Percentiles rank a stretch among this genome's conserved stretches.
Conservation (phyloP, 1,139 yeast genomes). For the Suhomyces terraborum region DNA sequence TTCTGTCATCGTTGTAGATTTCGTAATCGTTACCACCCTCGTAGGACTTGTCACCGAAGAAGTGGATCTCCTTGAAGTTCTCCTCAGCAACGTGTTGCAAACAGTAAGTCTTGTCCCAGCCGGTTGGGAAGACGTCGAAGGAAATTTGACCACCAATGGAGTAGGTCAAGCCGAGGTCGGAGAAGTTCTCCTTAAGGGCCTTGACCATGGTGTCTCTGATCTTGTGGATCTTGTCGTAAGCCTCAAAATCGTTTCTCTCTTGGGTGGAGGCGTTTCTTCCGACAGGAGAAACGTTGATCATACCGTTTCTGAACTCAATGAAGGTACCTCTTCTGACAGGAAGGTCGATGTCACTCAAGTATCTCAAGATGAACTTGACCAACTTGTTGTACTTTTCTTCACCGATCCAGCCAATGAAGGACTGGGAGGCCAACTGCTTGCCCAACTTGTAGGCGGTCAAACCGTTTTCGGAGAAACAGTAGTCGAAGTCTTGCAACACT, state of each 20-base stretch:
- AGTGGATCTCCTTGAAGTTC: slow-evolving; percentile 85
- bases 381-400: slow-evolving; percentile 90
- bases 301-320: slow-evolving; percentile 98
- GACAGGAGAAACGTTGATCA: slow-evolving; percentile 96
- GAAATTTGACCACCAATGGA: slow-evolving; percentile 99
- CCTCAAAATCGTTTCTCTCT: slow-evolving; percentile 92
- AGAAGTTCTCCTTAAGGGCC: slow-evolving; percentile 79
- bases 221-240: slow-evolving; percentile 74
- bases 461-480: slow-evolving; percentile 96
- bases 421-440: slow-evolving; percentile 82
- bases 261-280: slow-evolving; percentile 96
- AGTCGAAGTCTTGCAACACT: slow-evolving; percentile 82
- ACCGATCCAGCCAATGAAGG: slow-evolving; percentile 94
- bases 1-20: slow-evolving; percentile 87
- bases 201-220: slow-evolving; percentile 80
- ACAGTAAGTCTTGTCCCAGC: slow-evolving; percentile 99
- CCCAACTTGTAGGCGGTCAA: slow-evolving; percentile 95
- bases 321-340: slow-evolving; percentile 98
- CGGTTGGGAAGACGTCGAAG: slow-evolving; percentile 98
- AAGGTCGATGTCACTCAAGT: slow-evolving; percentile 81
- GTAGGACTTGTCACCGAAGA: slow-evolving; percentile 97
- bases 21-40: slow-evolving; percentile 99
- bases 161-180: slow-evolving; percentile 85
- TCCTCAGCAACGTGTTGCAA: slow-evolving; percentile 87
- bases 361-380: slow-evolving; percentile 79